These are phyloP conservation scores for Lotus japonicus DNA, from an alignment of 306 rosid genomes.

Conservation along the genomic window DNA sequence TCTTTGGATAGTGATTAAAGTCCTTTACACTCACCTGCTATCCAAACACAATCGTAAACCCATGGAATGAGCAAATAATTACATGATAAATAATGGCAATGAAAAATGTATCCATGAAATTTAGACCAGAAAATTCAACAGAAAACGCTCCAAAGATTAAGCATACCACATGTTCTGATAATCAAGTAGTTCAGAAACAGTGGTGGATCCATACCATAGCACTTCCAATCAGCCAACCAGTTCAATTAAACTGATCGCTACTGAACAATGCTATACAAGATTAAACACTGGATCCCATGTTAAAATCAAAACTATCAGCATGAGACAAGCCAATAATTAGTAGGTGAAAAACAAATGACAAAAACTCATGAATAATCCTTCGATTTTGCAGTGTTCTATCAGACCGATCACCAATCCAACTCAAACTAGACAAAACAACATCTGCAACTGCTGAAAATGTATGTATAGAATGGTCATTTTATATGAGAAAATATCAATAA, in stretches of 20 bases:
- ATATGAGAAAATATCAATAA: no score
- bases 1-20: no score
- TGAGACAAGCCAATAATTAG: not conserved
- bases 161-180: no score
- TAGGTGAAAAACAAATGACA: not conserved
- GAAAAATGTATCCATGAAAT: not conserved
- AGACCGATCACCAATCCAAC: conserved; percentile 22
- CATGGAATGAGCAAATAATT: no score
- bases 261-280: not conserved
- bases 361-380: not conserved
- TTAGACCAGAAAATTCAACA: not conserved
- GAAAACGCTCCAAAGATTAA: not conserved
- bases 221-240: not conserved
- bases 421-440: not conserved
- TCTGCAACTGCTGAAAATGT: conserved; percentile 4
- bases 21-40: no score
- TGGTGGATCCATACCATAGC: not conserved
- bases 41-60: no score
- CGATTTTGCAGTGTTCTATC: not conserved
- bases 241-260: not conserved
- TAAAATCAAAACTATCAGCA: conserved; percentile 23
- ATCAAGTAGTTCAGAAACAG: no score
- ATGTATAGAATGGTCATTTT: no score
- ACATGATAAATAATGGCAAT: not conserved
- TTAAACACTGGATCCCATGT: not conserved